Base-by-base conservation (phyloP, 2,329 filamentous ascomycete species). In the Beauveria bassiana region DNA sequence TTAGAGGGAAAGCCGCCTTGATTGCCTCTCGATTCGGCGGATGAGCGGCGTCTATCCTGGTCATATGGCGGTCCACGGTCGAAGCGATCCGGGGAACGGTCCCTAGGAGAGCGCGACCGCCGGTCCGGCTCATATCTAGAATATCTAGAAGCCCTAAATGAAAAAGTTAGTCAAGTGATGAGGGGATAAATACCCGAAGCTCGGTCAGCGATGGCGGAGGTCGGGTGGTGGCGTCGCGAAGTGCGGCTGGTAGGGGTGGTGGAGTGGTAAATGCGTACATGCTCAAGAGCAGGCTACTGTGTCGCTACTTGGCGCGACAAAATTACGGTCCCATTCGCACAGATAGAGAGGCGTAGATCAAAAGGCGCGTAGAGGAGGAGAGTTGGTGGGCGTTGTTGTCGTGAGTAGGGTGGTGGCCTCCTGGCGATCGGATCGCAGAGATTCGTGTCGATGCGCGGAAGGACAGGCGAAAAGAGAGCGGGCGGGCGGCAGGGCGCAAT, bases 61-160 rank as follows among this genome's bases (percentile, higher is more conserved):
- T 91, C 83, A 67, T 84, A 85, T 65, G 82, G 79, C 9, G 80
- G 78, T 24, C 72, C 74, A 61, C 82, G 77, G 64, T 85, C 80
- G 64, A 81, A 91, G 63, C 86, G 83, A 66, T 86, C 85, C 55
- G 87, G 86, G 28, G 87, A 91, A 66, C 89, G 82, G 69, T 91
- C 87, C 70, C 87, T 80, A 64, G 83, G 80, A 68, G 82, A 88
- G 71, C 85, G 81, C 65, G 85, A 88, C 74, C 80, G 84, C 71
- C 80, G 83, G 70, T 85, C 82, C 71, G 81, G 79, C 70, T 87
- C 85, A 74, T 86, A 86, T 69, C 85, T 81, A 67, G 83, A 74
- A 70, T 85, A 83, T 77, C 82, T 79, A 64, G 77, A 81, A 68
- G 75, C 72, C 81, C 80, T 82, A 67, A 62, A 66, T 20, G 22